These are phyloP conservation scores for Nakaseomyces sp. DNA, from an alignment of 1,139 yeast species.

Conservation along the genomic window DNA sequence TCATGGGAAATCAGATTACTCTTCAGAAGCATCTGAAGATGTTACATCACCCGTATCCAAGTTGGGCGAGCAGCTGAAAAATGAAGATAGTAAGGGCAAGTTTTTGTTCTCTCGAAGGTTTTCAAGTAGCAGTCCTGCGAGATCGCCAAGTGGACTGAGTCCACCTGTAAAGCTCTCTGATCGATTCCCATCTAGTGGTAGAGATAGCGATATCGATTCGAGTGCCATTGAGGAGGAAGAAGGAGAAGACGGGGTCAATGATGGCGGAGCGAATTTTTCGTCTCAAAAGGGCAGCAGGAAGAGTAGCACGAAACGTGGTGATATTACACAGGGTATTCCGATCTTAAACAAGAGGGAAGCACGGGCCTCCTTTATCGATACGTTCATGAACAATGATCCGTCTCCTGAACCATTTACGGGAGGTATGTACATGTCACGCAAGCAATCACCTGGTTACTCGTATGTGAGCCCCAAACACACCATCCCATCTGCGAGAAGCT, in stretches of 20 bases:
- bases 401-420: slow-evolving; percentile 1
- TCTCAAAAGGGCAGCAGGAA: slow-evolving; percentile 2
- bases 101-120: neutral
- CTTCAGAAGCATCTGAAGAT: slow-evolving; percentile 2
- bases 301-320: neutral
- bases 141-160: slow-evolving; percentile 1
- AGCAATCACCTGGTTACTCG: slow-evolving; percentile 7
- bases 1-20: slow-evolving; percentile 3
- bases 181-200: neutral
- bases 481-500: slow-evolving; percentile 13
- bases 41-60: slow-evolving; percentile 5
- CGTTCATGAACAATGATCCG: slow-evolving; percentile 13
- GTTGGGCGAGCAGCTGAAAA: slow-evolving; percentile 5
- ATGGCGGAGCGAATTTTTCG: slow-evolving; percentile 1
- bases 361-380: slow-evolving; percentile 26
- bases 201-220: slow-evolving; percentile 2
- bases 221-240: slow-evolving; percentile 16
- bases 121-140: neutral
- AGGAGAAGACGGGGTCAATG: slow-evolving; percentile 10
- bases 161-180: neutral
- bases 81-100: neutral
- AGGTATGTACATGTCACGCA: slow-evolving; percentile 7
- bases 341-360: slow-evolving; percentile 17
- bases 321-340: slow-evolving; percentile 12
- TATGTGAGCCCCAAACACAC: slow-evolving; percentile 16